These are phyloP conservation scores for Cyclocybe aegerita DNA, from an alignment of 768 basidiomycete species.

Conservation along the genomic window DNA sequence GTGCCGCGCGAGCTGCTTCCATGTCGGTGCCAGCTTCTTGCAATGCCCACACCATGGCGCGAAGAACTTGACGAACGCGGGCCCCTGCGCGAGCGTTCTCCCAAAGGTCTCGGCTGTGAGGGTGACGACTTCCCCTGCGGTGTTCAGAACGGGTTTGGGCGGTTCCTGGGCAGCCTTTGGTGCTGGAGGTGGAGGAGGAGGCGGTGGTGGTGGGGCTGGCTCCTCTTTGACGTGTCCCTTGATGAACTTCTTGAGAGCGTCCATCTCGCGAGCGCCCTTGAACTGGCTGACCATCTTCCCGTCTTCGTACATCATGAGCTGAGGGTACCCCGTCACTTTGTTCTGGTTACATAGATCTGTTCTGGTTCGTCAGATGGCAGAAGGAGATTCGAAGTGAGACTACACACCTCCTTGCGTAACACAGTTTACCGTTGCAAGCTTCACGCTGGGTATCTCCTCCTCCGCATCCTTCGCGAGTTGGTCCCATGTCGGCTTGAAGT, in stretches of 20 bases:
- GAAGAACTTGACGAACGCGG: slow-evolving; percentile 68
- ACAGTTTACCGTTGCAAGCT: slow-evolving; percentile 58
- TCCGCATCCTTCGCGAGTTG: slow-evolving; percentile 55
- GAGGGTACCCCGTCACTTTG: slow-evolving; percentile 69
- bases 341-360: slow-evolving; percentile 81
- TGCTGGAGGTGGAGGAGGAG: slow-evolving; percentile 4
- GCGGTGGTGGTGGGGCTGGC: slow-evolving; percentile 4
- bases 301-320: slow-evolving; percentile 70
- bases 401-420: slow-evolving; percentile 23
- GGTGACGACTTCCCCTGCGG: slow-evolving; percentile 35
- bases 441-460: slow-evolving; percentile 49
- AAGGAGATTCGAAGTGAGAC: neutral
- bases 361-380: neutral
- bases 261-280: slow-evolving; percentile 50
- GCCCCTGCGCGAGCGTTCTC: slow-evolving; percentile 34
- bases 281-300: slow-evolving; percentile 63
- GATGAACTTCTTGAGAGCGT: slow-evolving; percentile 57
- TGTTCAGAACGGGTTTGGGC: slow-evolving; percentile 28
- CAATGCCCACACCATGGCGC: slow-evolving; percentile 99
- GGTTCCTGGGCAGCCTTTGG: slow-evolving; percentile 1
- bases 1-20: slow-evolving; percentile 69
- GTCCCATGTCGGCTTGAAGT: slow-evolving; percentile 83
- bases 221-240: slow-evolving; percentile 32
- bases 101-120: slow-evolving; percentile 38
- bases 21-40: slow-evolving; percentile 86